Percentiles rank a stretch among this genome's conserved stretches.
Evolutionary conservation across 1,284 basidiomycete species (phyloP).

Genomic region (Afroboletus lepidellus): DNA sequence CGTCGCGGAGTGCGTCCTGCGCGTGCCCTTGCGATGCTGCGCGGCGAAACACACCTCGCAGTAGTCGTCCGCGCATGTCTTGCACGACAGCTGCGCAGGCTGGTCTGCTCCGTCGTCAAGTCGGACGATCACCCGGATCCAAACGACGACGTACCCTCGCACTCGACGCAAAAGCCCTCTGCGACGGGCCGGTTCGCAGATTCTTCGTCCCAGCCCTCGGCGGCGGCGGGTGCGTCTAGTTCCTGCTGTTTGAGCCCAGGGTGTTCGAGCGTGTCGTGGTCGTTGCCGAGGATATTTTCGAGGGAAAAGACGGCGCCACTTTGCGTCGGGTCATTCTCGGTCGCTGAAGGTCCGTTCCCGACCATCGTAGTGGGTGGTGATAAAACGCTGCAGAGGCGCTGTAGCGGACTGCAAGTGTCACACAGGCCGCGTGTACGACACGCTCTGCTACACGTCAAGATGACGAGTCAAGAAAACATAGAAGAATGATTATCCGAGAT

Average conservation of each 20-base stretch:
- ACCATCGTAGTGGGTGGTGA: slow-evolving; percentile 20
- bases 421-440: slow-evolving; percentile 30
- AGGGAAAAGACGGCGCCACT: slow-evolving; percentile 48
- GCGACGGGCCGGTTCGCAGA: slow-evolving; percentile 42
- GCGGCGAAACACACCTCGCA: slow-evolving; percentile 82
- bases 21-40: slow-evolving; percentile 75
- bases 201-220: slow-evolving; percentile 68
- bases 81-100: slow-evolving; percentile 70
- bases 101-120: slow-evolving; percentile 65
- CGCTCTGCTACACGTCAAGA: neutral
- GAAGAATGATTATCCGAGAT: slow-evolving; percentile 13
- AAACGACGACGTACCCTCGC: slow-evolving; percentile 72
- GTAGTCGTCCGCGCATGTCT: slow-evolving; percentile 66
- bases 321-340: slow-evolving; percentile 8
- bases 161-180: slow-evolving; percentile 76
- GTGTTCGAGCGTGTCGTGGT: slow-evolving; percentile 60
- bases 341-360: slow-evolving; percentile 16
- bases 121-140: no score
- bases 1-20: slow-evolving; percentile 62
- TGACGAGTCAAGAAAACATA: neutral
- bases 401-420: slow-evolving; percentile 12
- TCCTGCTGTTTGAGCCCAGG: slow-evolving; percentile 39
- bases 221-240: slow-evolving; percentile 20
- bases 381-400: slow-evolving; percentile 8
- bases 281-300: slow-evolving; percentile 60